Evolutionary conservation across 116 monocot genomes (phyloP), one percentile per base, ranked within the genome.

Genomic region (Phalaenopsis hybrid): DNA sequence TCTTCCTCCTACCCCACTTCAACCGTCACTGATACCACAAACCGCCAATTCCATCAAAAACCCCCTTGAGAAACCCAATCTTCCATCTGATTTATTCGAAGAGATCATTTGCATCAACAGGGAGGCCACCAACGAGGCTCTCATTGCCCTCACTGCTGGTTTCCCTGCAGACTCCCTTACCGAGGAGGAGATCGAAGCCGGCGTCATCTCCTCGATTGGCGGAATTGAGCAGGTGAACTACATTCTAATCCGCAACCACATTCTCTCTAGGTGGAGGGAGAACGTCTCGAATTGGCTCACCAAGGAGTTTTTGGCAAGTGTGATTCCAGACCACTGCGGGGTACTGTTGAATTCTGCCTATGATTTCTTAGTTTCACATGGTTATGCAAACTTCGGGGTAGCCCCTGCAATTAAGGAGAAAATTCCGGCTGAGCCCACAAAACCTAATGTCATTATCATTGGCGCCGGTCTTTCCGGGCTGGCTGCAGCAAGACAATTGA

Each of bases 151-250:
- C 78, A 88, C 93, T 84, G 83, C 88, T 21, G 98, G 98, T 4
- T 98, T 98, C 87, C 98, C 98, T n/a, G 98, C 98, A 1, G 98
- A 98, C 88, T 89, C 93, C 45, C 89, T 98, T 72, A 94, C 95
- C 79, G 95, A 98, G 31, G 95, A 98, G 86, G 98, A 98, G 86
- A 87, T 93, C 79, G 98, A 98, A 65, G 87, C 88, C 69, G 85
- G 80, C 79, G 98, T 98, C 48, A 93, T 98, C 76, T 91, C 97
- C 84, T 69, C 82, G 80, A 61, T 95, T 50, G 94, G 95, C 51
- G 98, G 98, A 41, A 94, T 98, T 79, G 98, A 98, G 81, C 98
- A 98, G 93, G 93, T 97, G 7, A 97, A 97, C 82, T 97, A 97
- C 85, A 97, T 93, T 63, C 94, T 97, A 31, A 89, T 94, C 76